Base-by-base conservation (phyloP, 441 rosid species). In the Biscutella laevigata region DNA sequence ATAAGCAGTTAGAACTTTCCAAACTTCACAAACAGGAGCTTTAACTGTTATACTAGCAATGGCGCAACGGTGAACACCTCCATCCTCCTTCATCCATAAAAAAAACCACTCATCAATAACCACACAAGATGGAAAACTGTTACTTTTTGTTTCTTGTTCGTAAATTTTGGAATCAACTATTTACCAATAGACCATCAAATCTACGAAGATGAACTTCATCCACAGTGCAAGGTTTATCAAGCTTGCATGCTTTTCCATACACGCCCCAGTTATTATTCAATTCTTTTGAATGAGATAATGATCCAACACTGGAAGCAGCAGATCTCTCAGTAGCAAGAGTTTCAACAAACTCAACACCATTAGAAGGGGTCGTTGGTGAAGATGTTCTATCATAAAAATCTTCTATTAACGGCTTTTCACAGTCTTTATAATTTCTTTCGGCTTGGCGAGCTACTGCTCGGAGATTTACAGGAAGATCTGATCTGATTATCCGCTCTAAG, bases 121-220 rank as follows among this genome's bases (percentile, higher is more conserved):
- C 68, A 64, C 28, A 53, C 36, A 55, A 37, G 32, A 71, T 57
- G 59, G 52, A 59, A 43, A 48, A 17, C 25, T 39, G 46, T 27
- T 37, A 27, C 26, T 17, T 2, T 39, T 26, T 35, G 32, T n/a
- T n/a, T n/a, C n/a, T n/a, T 19, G 5, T 14, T 30, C 70, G 40
- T 17, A 72, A 69, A 65, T 72, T 38, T 59, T 46, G 69, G 44
- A 61, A 35, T 64, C 66, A 64, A 26, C 46, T 53, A 64, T 46
- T 75, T 80, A 88, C 98, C 94, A 92, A 66, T 46, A 82, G 71
- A 57, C 95, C 98, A 74, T 92, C 98, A 70, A 74, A 84, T 78
- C 95, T 77, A 57, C 95, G 94, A 53, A 92, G 89, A 78, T 92
- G 96, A 66, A 92, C 95, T 74, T 92, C 98, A 51, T 92, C 98